Evolutionary conservation across 192 early-diverging fungal genomes (phyloP), one percentile per base, ranked within the genome.

Genomic region (Chytriomyces hyalinus): DNA sequence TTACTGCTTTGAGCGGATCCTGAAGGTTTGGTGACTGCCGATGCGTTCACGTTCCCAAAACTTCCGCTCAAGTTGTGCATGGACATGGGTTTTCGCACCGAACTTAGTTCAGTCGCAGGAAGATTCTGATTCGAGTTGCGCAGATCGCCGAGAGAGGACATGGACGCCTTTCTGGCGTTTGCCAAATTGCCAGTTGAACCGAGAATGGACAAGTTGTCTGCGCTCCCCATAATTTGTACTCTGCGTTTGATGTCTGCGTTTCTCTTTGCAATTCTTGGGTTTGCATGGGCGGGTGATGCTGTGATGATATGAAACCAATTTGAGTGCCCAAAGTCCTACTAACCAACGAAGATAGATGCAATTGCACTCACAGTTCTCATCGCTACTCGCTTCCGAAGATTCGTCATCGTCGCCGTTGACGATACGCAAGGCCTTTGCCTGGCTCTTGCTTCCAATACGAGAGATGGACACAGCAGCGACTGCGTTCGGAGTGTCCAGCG

Each of bases 391-490:
- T 65, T 43, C 15, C 1, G 26, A 36, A 36, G 36, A 36, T 36
- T 68, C 60, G 59, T 8, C 22, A 47, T 61, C 60, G 26, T 61
- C 59, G 26, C 71, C 59, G 26, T 61, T 73, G 61, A 26, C 69
- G 36, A 71, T 53, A 8, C 50, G 47, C 10, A 71, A 6, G 6
- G 43, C 36, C 43, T 8, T 67, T 46, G 66, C 28, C 20, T 13
- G 11, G 10, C n/a, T 36, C 17, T 13, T 10, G 20, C 61, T 51
- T 3, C 15, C 15, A 22, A 76, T 76, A 20, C 76, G 45, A 7
- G 49, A 60, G 15, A 77, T 77, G 10, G 76, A 77, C 4, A 77
- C 76, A 26, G 76, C 76, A 10, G 76, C 76, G 50, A 77, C 76
- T 45, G 76, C 76, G 65, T 50, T 44, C 3, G 76, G 48, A 0